Evolutionary conservation across 2,329 filamentous ascomycete species (phyloP).

Genomic region (Pestalotiopsis sp.): DNA sequence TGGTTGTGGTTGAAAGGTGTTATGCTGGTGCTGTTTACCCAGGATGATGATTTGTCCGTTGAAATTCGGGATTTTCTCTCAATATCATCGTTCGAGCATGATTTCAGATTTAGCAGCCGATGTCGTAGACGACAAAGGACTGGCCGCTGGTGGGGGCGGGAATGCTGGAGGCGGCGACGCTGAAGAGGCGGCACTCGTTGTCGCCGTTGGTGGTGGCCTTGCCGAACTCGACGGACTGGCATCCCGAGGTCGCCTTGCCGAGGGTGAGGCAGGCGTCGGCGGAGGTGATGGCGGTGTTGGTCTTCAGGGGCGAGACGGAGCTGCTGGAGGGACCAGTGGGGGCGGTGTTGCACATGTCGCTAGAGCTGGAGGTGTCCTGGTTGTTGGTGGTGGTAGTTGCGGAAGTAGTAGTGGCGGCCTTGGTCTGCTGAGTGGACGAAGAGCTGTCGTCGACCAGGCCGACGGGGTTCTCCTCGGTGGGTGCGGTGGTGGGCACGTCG

Average conservation of each 20-base stretch:
- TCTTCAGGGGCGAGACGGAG: slow-evolving; percentile 8
- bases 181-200: slow-evolving; percentile 9
- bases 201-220: slow-evolving; percentile 7
- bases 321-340: slow-evolving; percentile 2
- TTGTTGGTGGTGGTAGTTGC: not conserved
- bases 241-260: slow-evolving; percentile 7
- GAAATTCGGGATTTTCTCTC: not conserved
- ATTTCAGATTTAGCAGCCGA: slow-evolving; percentile 8
- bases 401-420: not conserved
- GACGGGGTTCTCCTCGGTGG: slow-evolving; percentile 11
- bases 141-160: slow-evolving; percentile 6
- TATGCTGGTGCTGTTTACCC: not conserved
- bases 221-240: slow-evolving; percentile 8
- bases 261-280: slow-evolving; percentile 13
- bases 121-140: slow-evolving; percentile 8
- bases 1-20: not conserved
- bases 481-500: slow-evolving; percentile 14
- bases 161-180: slow-evolving; percentile 2
- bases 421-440: not conserved
- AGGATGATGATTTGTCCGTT: not conserved
- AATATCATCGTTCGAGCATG: not conserved
- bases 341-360: slow-evolving; percentile 5
- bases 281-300: slow-evolving; percentile 8
- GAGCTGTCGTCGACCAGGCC: not conserved
- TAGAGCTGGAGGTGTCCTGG: not conserved